Conservation (phyloP, 169 alveolate genomes). For the Plasmodium vivax region DNA sequence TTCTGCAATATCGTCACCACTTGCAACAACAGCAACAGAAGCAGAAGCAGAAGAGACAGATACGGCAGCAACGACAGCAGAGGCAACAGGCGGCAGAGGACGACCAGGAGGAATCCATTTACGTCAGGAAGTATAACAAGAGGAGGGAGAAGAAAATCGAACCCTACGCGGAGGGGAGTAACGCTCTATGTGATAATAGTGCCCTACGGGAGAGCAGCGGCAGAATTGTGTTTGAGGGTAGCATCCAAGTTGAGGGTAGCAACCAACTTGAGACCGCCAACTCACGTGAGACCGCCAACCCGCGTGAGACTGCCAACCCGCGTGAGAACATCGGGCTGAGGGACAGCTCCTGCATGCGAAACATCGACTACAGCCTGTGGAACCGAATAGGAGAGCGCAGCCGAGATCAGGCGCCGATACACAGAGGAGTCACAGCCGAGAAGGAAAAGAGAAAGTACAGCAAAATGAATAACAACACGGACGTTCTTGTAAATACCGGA, state of each 20-base stretch:
- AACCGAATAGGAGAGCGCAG: not conserved
- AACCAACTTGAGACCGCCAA: not conserved
- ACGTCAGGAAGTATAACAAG: not conserved
- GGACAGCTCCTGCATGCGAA: not conserved
- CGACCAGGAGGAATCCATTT: not conserved
- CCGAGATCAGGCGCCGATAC: not conserved
- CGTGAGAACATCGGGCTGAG: conserved; percentile 4
- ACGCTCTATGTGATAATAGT: not conserved
- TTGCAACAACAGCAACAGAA: not conserved
- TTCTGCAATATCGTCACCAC: not conserved
- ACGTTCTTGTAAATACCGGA: not conserved
- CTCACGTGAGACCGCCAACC: not conserved
- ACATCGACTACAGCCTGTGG: conserved; percentile 4
- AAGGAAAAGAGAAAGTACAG: not conserved
- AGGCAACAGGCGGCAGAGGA: not conserved
- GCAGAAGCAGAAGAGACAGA: not conserved
- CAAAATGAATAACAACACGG: not conserved
- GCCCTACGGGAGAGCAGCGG: not conserved
- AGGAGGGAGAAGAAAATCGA: not conserved
- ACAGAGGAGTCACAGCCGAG: not conserved
- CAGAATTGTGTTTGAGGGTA: not conserved
- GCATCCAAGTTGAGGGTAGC: not conserved
- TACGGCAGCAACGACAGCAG: not conserved
- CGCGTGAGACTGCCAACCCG: not conserved
- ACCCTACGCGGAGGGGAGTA: not conserved